These are phyloP conservation scores for Aspergillus sp. DNA, from an alignment of 2,329 filamentous ascomycete genomes.

Conservation along the genomic window DNA sequence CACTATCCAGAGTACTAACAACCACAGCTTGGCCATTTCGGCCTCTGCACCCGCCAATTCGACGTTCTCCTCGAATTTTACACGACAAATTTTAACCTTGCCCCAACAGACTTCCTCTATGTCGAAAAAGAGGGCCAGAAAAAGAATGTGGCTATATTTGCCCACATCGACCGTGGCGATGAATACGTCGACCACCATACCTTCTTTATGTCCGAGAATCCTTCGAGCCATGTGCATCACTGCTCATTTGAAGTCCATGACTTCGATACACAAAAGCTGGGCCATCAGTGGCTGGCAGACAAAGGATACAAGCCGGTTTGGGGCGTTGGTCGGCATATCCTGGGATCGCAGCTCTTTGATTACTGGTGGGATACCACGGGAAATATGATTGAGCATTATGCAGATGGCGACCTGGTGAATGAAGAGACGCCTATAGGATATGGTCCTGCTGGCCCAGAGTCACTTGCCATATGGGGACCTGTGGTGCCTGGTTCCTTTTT, in stretches of 20 bases:
- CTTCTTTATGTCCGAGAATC: conserved; percentile 43
- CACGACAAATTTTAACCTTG: conserved; percentile 25
- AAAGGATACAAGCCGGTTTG: conserved; percentile 38
- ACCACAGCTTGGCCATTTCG: conserved; percentile 21
- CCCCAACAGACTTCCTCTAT: conserved; percentile 27
- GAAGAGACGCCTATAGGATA: conserved; percentile 5
- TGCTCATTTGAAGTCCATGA: conserved; percentile 49
- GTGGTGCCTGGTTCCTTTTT: conserved; percentile 4
- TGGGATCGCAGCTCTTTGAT: conserved; percentile 13
- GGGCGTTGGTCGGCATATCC: conserved; percentile 12
- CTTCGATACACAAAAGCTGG: conserved; percentile 49
- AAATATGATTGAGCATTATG: conserved; percentile 14
- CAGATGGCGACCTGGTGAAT: conserved; percentile 11
- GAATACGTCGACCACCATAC: conserved; percentile 49
- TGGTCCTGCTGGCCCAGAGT: conserved; percentile 3
- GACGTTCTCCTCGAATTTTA: conserved; percentile 21
- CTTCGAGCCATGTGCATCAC: conserved; percentile 44
- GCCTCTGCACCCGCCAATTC: conserved; percentile 22
- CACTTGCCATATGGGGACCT: conserved; percentile 7
- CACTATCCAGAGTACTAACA: not conserved
- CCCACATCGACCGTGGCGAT: conserved; percentile 47
- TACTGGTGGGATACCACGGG: conserved; percentile 13
- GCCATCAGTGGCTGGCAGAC: conserved; percentile 46
- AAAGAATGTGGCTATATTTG: conserved; percentile 39
- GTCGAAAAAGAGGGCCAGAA: conserved; percentile 11